These are phyloP conservation scores for Ulota crispa DNA, from an alignment of 225 moss, liverwort and hornwort species.

Conservation along the genomic window DNA sequence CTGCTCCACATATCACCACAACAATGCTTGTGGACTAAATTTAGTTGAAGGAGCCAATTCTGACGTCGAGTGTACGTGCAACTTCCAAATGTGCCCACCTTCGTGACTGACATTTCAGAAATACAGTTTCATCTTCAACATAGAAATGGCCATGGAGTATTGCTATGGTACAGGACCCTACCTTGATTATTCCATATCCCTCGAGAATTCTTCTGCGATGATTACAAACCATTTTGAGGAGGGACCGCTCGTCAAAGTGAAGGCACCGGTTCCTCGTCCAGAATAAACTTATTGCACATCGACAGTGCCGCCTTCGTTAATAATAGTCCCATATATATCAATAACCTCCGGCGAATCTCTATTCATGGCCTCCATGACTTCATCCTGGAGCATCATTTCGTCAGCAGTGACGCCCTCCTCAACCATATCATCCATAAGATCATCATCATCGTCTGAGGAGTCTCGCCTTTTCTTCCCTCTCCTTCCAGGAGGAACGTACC, in stretches of 20 bases:
- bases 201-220: not conserved
- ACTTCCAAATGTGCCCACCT: conserved; percentile 18
- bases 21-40: conserved; percentile 11
- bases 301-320: not conserved
- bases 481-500: conserved; percentile 9
- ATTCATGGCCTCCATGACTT: conserved; percentile 26
- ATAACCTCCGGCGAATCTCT: conserved; percentile 16
- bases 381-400: conserved; percentile 38
- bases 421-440: conserved; percentile 17
- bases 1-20: not conserved
- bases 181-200: not conserved
- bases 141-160: not conserved
- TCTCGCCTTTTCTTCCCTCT: conserved; percentile 35
- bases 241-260: not conserved
- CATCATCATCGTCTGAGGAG: conserved; percentile 36
- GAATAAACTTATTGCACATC: not conserved
- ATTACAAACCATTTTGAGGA: not conserved
- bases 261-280: conserved; percentile 3
- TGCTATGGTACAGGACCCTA: conserved; percentile 28
- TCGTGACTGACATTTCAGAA: conserved; percentile 25
- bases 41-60: conserved; percentile 7
- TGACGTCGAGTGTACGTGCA: conserved; percentile 11
- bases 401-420: conserved; percentile 34
- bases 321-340: not conserved
- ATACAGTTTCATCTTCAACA: not conserved